phyloP scores from a whole-genome alignment of 345 rosid species.

The Capsella bursapastoris region DNA sequence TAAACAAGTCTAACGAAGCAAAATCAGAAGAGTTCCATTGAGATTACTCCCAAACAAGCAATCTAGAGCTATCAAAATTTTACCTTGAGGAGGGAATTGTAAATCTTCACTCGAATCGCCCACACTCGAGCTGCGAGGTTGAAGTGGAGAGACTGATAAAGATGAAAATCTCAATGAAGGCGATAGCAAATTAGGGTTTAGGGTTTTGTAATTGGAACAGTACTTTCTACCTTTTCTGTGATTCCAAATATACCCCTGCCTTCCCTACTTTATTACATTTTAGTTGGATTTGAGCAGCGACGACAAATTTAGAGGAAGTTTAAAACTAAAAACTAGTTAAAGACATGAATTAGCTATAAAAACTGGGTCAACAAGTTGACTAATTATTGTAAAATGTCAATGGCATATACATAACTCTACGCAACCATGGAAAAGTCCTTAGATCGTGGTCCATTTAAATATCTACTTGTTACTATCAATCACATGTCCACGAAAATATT shows the following conservation, averaged over 20 bases:
- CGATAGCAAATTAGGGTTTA: constrained; percentile 35
- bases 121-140: constrained; percentile 17
- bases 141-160: neutral
- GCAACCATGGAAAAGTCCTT: constrained; percentile 32
- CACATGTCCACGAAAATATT: constrained; percentile 18
- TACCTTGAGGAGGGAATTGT: constrained; percentile 12
- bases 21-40: neutral
- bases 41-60: constrained; percentile 1
- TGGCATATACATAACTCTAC: constrained; percentile 39
- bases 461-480: constrained; percentile 5
- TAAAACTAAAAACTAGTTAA: neutral
- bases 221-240: neutral
- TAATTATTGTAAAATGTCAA: constrained; percentile 37
- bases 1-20: neutral
- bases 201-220: constrained; percentile 32
- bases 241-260: constrained; percentile 33
- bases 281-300: constrained; percentile 21
- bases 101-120: constrained; percentile 6
- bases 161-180: neutral
- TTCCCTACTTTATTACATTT: constrained; percentile 17
- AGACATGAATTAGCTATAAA: constrained; percentile 21
- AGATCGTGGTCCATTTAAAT: constrained; percentile 42
- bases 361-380: constrained; percentile 39
- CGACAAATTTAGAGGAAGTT: neutral
- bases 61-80: constrained; percentile 2